Percentiles rank a stretch among this genome's conserved stretches.
phyloP scores from a whole-genome alignment of 306 rosid species.

The Cicer cuneatum region DNA sequence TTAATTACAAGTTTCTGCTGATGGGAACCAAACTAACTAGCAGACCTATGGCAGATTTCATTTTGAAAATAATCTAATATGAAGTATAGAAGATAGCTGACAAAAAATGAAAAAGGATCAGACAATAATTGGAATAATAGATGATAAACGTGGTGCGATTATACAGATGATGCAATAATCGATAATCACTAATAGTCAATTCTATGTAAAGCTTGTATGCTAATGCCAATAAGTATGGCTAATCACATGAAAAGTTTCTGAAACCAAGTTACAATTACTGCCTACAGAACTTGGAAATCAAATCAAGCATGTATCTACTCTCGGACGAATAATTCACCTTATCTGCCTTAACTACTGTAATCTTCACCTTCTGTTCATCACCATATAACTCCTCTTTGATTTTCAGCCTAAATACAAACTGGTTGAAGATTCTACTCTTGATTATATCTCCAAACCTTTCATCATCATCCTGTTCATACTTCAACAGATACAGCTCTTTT shows the following conservation, averaged over 20 bases:
- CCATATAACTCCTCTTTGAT: slow-evolving; percentile 86
- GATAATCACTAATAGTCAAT: slow-evolving; percentile 4
- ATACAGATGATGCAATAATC: slow-evolving; percentile 11
- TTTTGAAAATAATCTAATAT: slow-evolving; percentile 29
- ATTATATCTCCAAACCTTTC: slow-evolving; percentile 68
- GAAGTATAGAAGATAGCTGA: slow-evolving; percentile 30
- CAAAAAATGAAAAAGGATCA: slow-evolving; percentile 32
- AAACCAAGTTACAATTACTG: slow-evolving; percentile 41
- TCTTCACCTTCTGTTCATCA: slow-evolving; percentile 90
- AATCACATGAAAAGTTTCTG: slow-evolving; percentile 3
- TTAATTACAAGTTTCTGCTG: slow-evolving; percentile 33
- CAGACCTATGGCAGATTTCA: slow-evolving; percentile 2
- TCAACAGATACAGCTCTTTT: slow-evolving; percentile 76
- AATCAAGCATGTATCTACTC: slow-evolving; percentile 71
- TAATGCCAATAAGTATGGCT: slow-evolving; percentile 20
- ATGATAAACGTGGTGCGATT: slow-evolving; percentile 12
- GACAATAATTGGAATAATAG: background rate
- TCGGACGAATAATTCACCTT: slow-evolving; percentile 72
- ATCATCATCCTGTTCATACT: slow-evolving; percentile 76
- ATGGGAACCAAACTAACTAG: slow-evolving; percentile 28
- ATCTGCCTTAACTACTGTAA: slow-evolving; percentile 87
- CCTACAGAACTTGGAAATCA: slow-evolving; percentile 61
- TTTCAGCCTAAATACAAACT: slow-evolving; percentile 77
- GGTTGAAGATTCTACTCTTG: slow-evolving; percentile 68
- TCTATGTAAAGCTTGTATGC: slow-evolving; percentile 31